Evolutionary conservation across 257 asterid species (phyloP), one percentile per base, ranked within the genome.

Genomic region (Plectranthus barbatus): DNA sequence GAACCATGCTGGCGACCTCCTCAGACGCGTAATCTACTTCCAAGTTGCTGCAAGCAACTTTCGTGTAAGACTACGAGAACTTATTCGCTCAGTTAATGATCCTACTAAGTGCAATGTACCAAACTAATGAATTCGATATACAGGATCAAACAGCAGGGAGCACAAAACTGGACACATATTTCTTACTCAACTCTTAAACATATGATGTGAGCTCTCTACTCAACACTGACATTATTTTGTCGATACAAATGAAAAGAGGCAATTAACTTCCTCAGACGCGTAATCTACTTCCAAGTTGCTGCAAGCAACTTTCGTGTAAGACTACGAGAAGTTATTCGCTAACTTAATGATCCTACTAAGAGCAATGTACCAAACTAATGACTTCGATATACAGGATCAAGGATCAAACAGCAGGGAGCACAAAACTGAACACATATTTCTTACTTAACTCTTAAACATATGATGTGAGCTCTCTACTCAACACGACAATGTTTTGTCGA

Each of bases 261-360:
- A n/a, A n/a, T n/a, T n/a, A n/a, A 77, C 79, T 69, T 80, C 86
- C 7, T 90, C 81, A 21, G 91, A 82, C 58, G 77, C 79, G 15
- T 77, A 83, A 78, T 90, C 86, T 24, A 90, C 93, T 78, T 90
- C 96, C 77, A 90, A 79, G 76, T 87, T 70, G 68, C 97, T 90
- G 84, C 74, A 76, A 41, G 51, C 41, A 62, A 15, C 15, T 59
- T 21, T 62, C 12, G 69, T 18, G 45, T 54, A 68, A 26, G 56
- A 29, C 36, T 49, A 41, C n/a, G 3, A 37, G 8, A 7, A 14
- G 14, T 1, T 23, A 15, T 33, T 44, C 18, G 12, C 21, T 14
- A 6, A 14, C 47, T 20, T 13, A 68, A 18, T 9, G 18, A 44
- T 41, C 58, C 20, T 48, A 31, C 9, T 21, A 39, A 14, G 13